Evolutionary conservation across 83 land plant species (phyloP), one percentile per base, ranked within the genome.

Genomic region (Diphasiastrum complanatum): DNA sequence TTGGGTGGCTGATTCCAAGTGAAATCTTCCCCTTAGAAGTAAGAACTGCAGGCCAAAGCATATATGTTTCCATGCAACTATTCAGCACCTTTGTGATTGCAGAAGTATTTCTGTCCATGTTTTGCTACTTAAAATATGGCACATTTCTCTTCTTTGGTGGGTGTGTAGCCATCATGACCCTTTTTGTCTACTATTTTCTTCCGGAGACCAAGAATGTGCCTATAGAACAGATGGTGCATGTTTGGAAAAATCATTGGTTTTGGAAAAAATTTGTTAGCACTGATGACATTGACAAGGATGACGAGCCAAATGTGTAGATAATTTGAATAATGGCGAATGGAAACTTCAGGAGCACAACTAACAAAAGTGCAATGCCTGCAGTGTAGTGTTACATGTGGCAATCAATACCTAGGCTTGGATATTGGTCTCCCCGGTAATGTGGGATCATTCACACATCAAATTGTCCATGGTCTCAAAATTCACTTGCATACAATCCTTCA

Each of bases 131-230:
- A 18, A 41, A 18, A 41, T 41, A 41, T 1, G 45, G 45, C 0
- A 41, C 45, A 41, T 41, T 41, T 41, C 45, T 41, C 45, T 41
- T 41, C n/a, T 41, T 41, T 41, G 45, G n/a, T 41, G 45, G 45
- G 12, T 41, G 45, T 14, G 18, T 41, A 14, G 12, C n/a, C 45
- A 41, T 41, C n/a, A 41, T 41, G 45, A 41, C 45, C 45, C n/a
- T 41, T 18, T 41, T 41, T 41, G 18, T 41, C 45, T 18, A 41
- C n/a, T 41, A 14, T 14, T 41, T 41, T 41, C 45, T 41, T 14
- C 45, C 45, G 18, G 45, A 41, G 45, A 41, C 45, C 45, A 41
- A 41, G 45, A 41, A 41, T 41, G 45, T 41, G 1, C 45, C 45
- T 18, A 41, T 41, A 14, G 45, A 41, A 41, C n/a, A 41, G 18